Evolutionary conservation across 1,284 basidiomycete genomes (phyloP).

Genomic region (Chalciporus sp.): DNA sequence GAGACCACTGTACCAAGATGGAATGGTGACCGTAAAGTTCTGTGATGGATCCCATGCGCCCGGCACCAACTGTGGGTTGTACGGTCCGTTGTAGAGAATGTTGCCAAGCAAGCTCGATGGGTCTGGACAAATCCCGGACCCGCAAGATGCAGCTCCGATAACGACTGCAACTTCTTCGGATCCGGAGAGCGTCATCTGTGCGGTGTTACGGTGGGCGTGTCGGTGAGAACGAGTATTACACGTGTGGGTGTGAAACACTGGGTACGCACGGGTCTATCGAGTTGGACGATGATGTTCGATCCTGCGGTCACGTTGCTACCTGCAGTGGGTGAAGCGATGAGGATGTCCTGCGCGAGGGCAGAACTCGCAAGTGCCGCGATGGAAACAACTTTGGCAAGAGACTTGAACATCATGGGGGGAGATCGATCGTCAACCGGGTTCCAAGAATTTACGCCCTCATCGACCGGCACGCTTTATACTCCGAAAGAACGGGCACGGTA

Average conservation of each 20-base stretch:
- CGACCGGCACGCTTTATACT: too few relatives aligned
- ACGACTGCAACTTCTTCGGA: conserved; percentile 47
- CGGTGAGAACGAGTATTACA: neutral
- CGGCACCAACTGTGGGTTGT: conserved; percentile 34
- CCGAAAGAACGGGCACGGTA: too few relatives aligned
- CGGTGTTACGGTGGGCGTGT: conserved; percentile 19
- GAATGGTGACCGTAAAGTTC: conserved; percentile 54
- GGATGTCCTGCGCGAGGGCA: conserved; percentile 43
- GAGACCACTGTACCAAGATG: conserved; percentile 33
- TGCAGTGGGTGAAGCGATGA: conserved; percentile 40
- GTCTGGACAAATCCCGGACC: neutral
- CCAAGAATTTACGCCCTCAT: too few relatives aligned
- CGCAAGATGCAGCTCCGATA: conserved; percentile 43
- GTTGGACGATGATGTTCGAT: conserved; percentile 41
- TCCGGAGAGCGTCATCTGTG: conserved; percentile 25
- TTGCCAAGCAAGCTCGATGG: conserved; percentile 40
- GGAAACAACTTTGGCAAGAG: conserved; percentile 12
- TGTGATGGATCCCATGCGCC: conserved; percentile 42
- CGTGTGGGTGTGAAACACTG: neutral
- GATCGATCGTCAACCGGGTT: too few relatives aligned
- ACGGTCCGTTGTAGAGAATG: conserved; percentile 49
- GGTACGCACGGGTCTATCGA: conserved; percentile 46
- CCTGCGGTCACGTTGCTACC: conserved; percentile 39
- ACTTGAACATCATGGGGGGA: conserved; percentile 12
- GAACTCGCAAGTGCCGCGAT: conserved; percentile 5